These are phyloP conservation scores for Eucalyptus urophylla DNA, from an alignment of 345 rosid genomes.

Conservation along the genomic window DNA sequence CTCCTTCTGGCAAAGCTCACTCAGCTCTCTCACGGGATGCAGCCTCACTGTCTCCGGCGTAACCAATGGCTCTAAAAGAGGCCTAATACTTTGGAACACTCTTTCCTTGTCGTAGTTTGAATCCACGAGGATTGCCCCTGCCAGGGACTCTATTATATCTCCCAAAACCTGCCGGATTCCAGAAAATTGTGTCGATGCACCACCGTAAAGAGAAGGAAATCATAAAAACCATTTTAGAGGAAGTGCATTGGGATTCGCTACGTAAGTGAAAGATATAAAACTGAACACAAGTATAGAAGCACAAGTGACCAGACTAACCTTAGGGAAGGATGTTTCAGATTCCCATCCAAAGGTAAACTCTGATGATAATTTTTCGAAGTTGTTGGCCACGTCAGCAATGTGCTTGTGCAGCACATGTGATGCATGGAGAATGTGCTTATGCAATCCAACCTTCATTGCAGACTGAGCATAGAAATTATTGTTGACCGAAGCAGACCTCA, in stretches of 20 bases:
- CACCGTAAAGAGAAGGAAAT: background rate
- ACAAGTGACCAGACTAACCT: constrained; percentile 27
- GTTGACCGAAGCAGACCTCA: constrained; percentile 96
- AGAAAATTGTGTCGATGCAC: background rate
- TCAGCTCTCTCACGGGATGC: constrained; percentile 59
- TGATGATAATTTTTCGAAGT: constrained; percentile 10
- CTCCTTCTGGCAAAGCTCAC: constrained; percentile 37
- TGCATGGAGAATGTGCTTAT: constrained; percentile 59
- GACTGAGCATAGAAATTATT: constrained; percentile 71
- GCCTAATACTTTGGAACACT: constrained; percentile 52
- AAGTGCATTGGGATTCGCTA: background rate
- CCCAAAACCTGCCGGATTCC: constrained; percentile 53
- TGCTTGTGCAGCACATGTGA: constrained; percentile 56
- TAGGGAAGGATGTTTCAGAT: constrained; percentile 59
- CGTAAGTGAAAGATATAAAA: background rate
- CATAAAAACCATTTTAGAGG: background rate
- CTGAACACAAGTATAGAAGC: background rate
- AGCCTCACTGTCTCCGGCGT: constrained; percentile 52
- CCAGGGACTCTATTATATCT: constrained; percentile 78
- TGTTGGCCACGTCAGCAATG: constrained; percentile 13
- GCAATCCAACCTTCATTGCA: constrained; percentile 42
- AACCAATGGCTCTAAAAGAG: constrained; percentile 61
- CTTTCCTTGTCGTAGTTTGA: constrained; percentile 51
- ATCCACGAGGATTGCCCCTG: constrained; percentile 82
- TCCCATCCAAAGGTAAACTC: constrained; percentile 71